phyloP scores from a whole-genome alignment of 257 asterid genomes.

The Solanum tarapatanum region DNA sequence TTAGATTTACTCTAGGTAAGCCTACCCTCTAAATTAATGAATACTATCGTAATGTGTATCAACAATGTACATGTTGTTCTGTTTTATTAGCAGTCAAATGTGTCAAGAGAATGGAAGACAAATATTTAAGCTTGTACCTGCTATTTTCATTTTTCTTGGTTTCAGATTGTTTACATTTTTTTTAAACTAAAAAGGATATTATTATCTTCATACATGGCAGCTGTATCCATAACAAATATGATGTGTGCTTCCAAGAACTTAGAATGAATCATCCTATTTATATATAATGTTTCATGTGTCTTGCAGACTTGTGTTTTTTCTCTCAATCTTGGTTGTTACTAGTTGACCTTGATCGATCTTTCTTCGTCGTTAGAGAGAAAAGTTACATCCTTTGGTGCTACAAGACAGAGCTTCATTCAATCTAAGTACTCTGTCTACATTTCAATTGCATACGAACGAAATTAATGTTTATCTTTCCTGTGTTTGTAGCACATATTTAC shows the following conservation, averaged over 20 bases:
- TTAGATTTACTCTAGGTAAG: not conserved
- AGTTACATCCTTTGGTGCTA: not conserved
- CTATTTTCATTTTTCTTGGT: not conserved
- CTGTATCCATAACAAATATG: constrained; percentile 6
- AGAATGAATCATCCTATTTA: not conserved
- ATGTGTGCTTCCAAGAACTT: constrained; percentile 2
- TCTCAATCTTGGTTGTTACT: not conserved
- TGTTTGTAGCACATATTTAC: not conserved
- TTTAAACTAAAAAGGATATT: not conserved
- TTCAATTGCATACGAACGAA: not conserved
- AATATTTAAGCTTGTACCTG: not conserved
- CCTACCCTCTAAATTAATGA: not conserved
- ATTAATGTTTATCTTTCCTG: not conserved
- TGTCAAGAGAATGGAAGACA: not conserved
- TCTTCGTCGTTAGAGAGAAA: not conserved
- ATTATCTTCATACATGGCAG: constrained; percentile 11
- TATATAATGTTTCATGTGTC: not conserved
- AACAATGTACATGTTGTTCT: not conserved
- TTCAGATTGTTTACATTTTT: not conserved
- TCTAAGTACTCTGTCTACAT: not conserved
- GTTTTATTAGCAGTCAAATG: not conserved
- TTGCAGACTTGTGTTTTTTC: not conserved
- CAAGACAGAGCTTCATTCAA: not conserved
- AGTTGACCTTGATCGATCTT: not conserved
- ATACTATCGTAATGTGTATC: too few relatives aligned